Evolutionary conservation across 179 eudicot genomes (phyloP), one percentile per base, ranked within the genome.

Genomic region (Patellifolia procumbens): DNA sequence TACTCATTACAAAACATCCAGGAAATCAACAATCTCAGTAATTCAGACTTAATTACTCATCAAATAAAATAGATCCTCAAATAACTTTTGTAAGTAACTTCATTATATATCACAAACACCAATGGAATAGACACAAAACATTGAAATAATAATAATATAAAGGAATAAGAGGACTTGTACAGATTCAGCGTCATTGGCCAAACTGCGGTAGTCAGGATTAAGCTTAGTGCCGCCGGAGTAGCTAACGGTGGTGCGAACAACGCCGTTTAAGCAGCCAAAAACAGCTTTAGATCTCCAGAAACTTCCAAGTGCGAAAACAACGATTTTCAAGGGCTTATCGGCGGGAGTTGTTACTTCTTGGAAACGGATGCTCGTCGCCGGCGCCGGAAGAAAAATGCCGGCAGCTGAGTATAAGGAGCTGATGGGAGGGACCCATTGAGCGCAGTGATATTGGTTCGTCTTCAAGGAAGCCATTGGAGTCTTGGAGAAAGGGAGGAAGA

Each of bases 241-340:
- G 0, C 97, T 98, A 22, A 79, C 97, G 8, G 97, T 59, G 22
- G 99, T 95, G 5, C 91, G 83, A 10, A 91, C 89, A 78, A 95
- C 95, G 73, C 99, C 98, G 68, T 90, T 81, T 15, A 91, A 72
- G 91, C 99, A 95, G 3, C 99, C 99, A 62, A 93, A 95, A 10
- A 86, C 91, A 5, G 97, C 81, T 69, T 95, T 98, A 3, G 97
- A 91, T 82, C 99, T 93, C 98, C 99, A 93, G 82, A 95, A 95
- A 87, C 98, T 86, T 35, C 98, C 99, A 45, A 95, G 90, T 68
- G 96, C 90, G 79, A 95, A 95, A 1, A 93, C 90, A 22, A 97
- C 97, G 2, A 83, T 88, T 78, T 80, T 88, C 0, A 87, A 74
- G 29, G 83, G 76, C 73, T 73, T 86, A 48, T 49, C 28, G 63